Percentiles rank a stretch among this genome's conserved stretches.
These are phyloP conservation scores for Xylaria sp. DNA, from an alignment of 2,329 filamentous ascomycete genomes.

Conservation along the genomic window DNA sequence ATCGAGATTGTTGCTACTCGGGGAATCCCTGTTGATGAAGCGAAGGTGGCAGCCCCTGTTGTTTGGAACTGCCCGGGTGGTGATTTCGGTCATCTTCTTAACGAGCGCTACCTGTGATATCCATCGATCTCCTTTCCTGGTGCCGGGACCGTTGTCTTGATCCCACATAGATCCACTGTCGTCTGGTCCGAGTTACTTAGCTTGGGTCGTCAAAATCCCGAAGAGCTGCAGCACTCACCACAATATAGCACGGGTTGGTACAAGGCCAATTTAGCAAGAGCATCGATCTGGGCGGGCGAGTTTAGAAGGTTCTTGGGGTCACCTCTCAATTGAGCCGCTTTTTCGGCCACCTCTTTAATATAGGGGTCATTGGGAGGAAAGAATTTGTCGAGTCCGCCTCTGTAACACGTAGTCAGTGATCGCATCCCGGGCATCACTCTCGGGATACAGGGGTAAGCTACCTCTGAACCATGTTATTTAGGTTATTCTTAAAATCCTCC, in stretches of 20 bases:
- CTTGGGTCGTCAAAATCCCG: not conserved
- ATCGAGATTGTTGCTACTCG: conserved; percentile 30
- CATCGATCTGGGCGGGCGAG: conserved; percentile 36
- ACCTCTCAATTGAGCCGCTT: conserved; percentile 30
- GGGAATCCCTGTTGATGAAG: conserved; percentile 34
- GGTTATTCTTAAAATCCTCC: conserved; percentile 30
- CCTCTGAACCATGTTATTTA: conserved; percentile 30
- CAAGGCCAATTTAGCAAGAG: conserved; percentile 37
- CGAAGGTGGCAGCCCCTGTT: conserved; percentile 35
- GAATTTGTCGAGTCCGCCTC: conserved; percentile 34
- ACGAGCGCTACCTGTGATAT: conserved; percentile 31
- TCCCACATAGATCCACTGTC: conserved; percentile 39
- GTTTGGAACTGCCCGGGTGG: conserved; percentile 32
- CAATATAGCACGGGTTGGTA: conserved; percentile 39
- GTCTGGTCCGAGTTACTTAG: conserved; percentile 16
- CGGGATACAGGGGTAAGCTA: not conserved
- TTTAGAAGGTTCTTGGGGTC: conserved; percentile 36
- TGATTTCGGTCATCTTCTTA: conserved; percentile 34
- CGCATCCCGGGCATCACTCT: not conserved
- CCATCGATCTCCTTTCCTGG: conserved; percentile 36
- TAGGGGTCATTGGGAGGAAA: conserved; percentile 34
- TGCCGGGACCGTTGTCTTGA: conserved; percentile 30
- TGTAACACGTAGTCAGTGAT: conserved; percentile 1
- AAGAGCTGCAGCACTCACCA: conserved; percentile 28
- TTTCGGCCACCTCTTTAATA: conserved; percentile 35